Evolutionary conservation across 108 stramenopile species (phyloP).

Genomic region (Pelagomonas calceolata): DNA sequence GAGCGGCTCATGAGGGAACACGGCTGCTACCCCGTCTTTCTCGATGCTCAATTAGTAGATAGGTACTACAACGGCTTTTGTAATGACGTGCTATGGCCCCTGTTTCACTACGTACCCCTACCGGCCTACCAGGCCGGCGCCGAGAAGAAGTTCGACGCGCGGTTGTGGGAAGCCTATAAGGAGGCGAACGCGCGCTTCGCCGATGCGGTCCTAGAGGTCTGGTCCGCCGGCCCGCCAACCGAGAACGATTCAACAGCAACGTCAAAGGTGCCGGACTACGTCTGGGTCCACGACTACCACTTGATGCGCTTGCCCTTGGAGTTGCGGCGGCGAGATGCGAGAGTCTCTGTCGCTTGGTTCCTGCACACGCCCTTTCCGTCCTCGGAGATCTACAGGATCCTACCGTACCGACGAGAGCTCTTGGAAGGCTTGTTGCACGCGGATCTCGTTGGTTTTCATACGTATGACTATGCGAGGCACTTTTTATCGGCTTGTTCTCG

Average conservation of each 20-base stretch:
- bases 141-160: not conserved
- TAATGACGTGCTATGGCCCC: constrained; percentile 49
- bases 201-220: constrained; percentile 48
- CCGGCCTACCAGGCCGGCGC: not conserved
- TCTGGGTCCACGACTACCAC: constrained; percentile 60
- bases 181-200: constrained; percentile 42
- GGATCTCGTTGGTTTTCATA: constrained; percentile 56
- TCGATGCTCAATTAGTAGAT: not conserved
- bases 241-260: no score
- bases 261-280: constrained; percentile 22
- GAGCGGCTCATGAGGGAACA: not conserved
- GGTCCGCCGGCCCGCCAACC: no score
- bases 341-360: constrained; percentile 44
- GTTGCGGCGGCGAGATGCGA: constrained; percentile 21
- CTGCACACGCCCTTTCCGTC: constrained; percentile 60
- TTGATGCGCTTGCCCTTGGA: constrained; percentile 47
- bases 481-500: constrained; percentile 49
- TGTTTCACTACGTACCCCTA: constrained; percentile 44
- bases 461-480: constrained; percentile 56
- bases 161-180: constrained; percentile 48
- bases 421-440: constrained; percentile 54
- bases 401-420: constrained; percentile 44
- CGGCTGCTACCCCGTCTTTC: not conserved
- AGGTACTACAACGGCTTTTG: constrained; percentile 38
- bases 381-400: constrained; percentile 50